phyloP scores from a whole-genome alignment of 129 eudicot genomes.

The Mikania micrantha region DNA sequence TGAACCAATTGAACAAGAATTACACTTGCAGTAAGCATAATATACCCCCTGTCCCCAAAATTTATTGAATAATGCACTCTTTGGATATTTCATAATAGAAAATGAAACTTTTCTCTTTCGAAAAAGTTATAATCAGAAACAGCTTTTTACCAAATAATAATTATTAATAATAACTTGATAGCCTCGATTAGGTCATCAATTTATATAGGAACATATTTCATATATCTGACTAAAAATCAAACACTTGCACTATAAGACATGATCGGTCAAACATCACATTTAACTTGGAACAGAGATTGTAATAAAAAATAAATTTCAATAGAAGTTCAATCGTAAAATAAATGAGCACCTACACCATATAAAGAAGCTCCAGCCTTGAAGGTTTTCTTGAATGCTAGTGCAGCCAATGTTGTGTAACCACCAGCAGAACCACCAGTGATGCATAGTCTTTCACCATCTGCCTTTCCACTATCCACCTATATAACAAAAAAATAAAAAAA shows the following conservation, averaged over 20 bases:
- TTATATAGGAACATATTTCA: background rate
- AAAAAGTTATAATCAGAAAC: background rate
- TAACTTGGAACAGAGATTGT: background rate
- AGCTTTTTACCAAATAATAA: background rate
- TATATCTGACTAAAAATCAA: background rate
- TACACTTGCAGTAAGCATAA: background rate
- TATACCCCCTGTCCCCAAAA: background rate
- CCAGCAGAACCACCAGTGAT: constrained; percentile 99
- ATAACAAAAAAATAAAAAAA: background rate
- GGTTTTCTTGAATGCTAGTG: constrained; percentile 81
- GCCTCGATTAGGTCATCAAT: background rate
- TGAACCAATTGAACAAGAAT: background rate
- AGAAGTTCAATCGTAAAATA: background rate
- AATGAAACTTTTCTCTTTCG: background rate
- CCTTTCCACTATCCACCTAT: constrained; percentile 84
- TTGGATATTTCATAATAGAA: background rate
- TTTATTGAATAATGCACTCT: background rate
- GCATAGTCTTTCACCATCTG: constrained; percentile 72
- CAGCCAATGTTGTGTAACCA: constrained; percentile 95
- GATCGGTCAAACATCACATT: background rate
- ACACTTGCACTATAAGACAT: background rate
- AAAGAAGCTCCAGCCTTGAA: constrained; percentile 92
- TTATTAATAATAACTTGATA: background rate
- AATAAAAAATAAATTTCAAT: background rate
- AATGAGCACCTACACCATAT: constrained; percentile 76